These are phyloP conservation scores for Tephrocybe rancida DNA, from an alignment of 768 basidiomycete species.

Conservation along the genomic window DNA sequence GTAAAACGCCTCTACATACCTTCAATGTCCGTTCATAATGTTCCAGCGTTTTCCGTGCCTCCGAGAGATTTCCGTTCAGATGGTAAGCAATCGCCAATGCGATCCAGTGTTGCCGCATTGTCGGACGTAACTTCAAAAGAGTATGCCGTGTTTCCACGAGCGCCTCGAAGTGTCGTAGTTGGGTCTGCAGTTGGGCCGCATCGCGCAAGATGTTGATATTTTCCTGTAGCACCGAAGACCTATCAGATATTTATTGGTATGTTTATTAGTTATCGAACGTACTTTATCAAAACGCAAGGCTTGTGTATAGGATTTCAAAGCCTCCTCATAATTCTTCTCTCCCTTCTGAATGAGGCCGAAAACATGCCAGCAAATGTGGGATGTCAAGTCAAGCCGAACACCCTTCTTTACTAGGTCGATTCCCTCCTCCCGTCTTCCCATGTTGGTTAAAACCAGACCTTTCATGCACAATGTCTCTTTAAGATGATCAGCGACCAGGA, in stretches of 20 bases:
- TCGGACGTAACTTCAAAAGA: slow-evolving; percentile 79
- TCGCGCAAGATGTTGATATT: slow-evolving; percentile 94
- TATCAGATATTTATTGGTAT: slow-evolving; percentile 4
- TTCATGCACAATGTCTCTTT: slow-evolving; percentile 97
- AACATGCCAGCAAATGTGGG: slow-evolving; percentile 98
- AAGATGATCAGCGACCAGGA: slow-evolving; percentile 5
- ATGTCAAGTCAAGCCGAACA: slow-evolving; percentile 75
- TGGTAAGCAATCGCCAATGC: slow-evolving; percentile 88
- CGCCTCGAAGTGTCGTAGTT: slow-evolving; percentile 77
- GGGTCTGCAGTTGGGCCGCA: slow-evolving; percentile 85
- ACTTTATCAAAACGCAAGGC: slow-evolving; percentile 91
- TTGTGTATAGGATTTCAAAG: slow-evolving; percentile 89
- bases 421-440: slow-evolving; percentile 81
- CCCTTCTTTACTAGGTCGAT: slow-evolving; percentile 85
- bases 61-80: slow-evolving; percentile 71
- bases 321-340: slow-evolving; percentile 94
- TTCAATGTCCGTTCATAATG: slow-evolving; percentile 74
- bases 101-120: slow-evolving; percentile 87
- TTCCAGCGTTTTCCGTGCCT: slow-evolving; percentile 74
- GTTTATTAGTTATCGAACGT: slow-evolving; percentile 21
- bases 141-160: slow-evolving; percentile 83
- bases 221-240: slow-evolving; percentile 53
- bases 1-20: slow-evolving; percentile 39
- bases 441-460: slow-evolving; percentile 82
- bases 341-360: slow-evolving; percentile 93